phyloP scores from a whole-genome alignment of 805 yeast species.

The Metschnikowia chrysomelidarum region DNA sequence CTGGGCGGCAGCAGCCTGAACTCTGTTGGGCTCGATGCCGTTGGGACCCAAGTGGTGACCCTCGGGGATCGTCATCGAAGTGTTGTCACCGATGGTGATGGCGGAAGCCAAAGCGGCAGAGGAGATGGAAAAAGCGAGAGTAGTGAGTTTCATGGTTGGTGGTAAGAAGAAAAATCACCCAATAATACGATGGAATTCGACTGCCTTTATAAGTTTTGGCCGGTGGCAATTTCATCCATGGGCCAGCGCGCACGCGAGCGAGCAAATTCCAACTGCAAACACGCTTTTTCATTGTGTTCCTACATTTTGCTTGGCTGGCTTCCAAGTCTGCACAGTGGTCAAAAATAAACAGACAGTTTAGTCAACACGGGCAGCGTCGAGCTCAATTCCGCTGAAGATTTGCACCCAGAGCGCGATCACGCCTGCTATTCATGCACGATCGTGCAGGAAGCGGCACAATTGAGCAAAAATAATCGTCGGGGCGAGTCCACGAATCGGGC shows the following conservation, averaged over 20 bases:
- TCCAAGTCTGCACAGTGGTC: too few species aligned
- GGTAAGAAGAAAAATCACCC: too few species aligned
- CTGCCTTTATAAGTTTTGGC: too few species aligned
- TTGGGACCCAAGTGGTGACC: not conserved
- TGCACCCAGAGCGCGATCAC: constrained; percentile 7
- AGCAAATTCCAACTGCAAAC: too few species aligned
- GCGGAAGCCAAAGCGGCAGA: constrained; percentile 1
- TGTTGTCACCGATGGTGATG: not conserved
- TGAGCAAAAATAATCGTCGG: constrained; percentile 1
- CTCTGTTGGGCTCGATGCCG: too few species aligned
- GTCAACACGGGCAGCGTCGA: constrained; percentile 1
- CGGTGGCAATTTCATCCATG: too few species aligned
- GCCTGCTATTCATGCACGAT: not conserved
- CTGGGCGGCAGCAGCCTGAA: too few species aligned
- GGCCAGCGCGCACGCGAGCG: too few species aligned
- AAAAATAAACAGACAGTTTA: too few species aligned
- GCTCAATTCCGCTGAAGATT: constrained; percentile 3
- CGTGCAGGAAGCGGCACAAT: not conserved
- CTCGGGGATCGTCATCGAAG: not conserved
- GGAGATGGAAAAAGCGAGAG: constrained; percentile 10
- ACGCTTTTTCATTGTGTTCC: too few species aligned
- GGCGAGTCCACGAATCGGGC: not conserved
- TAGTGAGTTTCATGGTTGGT: constrained; percentile 7
- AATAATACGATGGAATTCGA: too few species aligned
- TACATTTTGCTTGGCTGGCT: too few species aligned